Percentiles rank a stretch among this genome's conserved stretches.
Evolutionary conservation across 805 yeast genomes (phyloP).

Genomic region (Pichia cephalocereana): DNA sequence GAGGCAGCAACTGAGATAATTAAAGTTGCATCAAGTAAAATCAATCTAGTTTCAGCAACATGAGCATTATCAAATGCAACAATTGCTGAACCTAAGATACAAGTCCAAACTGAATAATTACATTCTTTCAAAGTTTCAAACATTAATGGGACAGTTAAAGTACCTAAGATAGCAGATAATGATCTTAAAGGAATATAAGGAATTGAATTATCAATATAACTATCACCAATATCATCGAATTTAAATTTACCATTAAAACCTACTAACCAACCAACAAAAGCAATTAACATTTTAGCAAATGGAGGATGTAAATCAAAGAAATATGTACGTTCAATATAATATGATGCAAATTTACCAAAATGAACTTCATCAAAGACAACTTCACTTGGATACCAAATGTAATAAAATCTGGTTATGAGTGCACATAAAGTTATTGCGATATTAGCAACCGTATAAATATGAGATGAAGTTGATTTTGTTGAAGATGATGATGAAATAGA

Average conservation of each 20-base stretch:
- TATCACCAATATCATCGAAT: constrained; percentile 82
- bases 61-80: constrained; percentile 88
- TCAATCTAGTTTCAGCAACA: constrained; percentile 81
- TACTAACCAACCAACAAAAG: constrained; percentile 77
- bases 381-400: constrained; percentile 55
- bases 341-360: constrained; percentile 78
- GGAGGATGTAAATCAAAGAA: constrained; percentile 98
- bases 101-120: constrained; percentile 68
- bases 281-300: constrained; percentile 87
- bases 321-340: constrained; percentile 81
- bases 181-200: constrained; percentile 82
- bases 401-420: constrained; percentile 47
- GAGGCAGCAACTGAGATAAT: constrained; percentile 76
- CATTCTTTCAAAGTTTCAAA: constrained; percentile 81
- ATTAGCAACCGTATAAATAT: constrained; percentile 21
- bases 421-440: constrained; percentile 34
- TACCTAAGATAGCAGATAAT: constrained; percentile 71
- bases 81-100: constrained; percentile 65
- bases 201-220: constrained; percentile 66
- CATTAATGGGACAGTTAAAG: constrained; percentile 73
- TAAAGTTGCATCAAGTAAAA: constrained; percentile 84
- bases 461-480: background rate
- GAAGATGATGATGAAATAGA: background rate
- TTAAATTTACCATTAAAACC: constrained; percentile 92
- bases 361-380: constrained; percentile 86